phyloP scores from a whole-genome alignment of 768 basidiomycete genomes.

The Rhodotorula paludigena region DNA sequence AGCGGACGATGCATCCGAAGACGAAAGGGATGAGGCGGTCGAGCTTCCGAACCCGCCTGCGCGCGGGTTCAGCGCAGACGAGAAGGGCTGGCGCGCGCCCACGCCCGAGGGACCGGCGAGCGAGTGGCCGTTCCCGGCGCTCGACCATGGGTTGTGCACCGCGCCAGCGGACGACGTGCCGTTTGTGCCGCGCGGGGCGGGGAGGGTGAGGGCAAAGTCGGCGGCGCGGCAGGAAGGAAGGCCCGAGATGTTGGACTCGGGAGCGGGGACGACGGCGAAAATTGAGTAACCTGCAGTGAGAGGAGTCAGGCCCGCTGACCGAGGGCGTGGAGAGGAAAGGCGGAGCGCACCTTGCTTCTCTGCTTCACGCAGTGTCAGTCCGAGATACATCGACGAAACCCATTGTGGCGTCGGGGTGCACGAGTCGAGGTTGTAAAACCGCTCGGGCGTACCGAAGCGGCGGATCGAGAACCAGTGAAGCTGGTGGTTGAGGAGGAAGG shows the following conservation, averaged over 20 bases:
- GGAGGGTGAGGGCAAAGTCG: slow-evolving; percentile 15
- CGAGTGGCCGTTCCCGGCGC: slow-evolving; percentile 4
- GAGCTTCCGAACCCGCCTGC: background rate
- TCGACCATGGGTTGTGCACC: too few relatives aligned
- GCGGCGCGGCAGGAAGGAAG: slow-evolving; percentile 25
- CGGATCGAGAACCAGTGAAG: slow-evolving; percentile 40
- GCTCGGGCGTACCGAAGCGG: slow-evolving; percentile 15
- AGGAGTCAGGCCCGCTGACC: too few relatives aligned
- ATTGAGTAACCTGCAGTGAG: slow-evolving; percentile 34
- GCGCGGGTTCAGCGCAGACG: background rate
- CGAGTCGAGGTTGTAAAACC: slow-evolving; percentile 42
- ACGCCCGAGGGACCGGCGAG: slow-evolving; percentile 5
- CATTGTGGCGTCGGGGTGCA: slow-evolving; percentile 36
- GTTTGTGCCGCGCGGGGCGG: slow-evolving; percentile 9
- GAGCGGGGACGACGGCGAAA: slow-evolving; percentile 36
- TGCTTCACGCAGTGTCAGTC: slow-evolving; percentile 38
- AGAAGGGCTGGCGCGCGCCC: background rate
- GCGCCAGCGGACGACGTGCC: background rate
- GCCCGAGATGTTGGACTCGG: slow-evolving; percentile 1
- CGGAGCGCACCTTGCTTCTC: slow-evolving; percentile 34
- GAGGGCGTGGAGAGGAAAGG: too few relatives aligned
- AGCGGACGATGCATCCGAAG: background rate
- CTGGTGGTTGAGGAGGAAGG: slow-evolving; percentile 41
- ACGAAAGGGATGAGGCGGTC: too few relatives aligned
- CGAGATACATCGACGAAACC: slow-evolving; percentile 39